These are phyloP conservation scores for Heterobasidion occidentale DNA, from an alignment of 1,284 basidiomycete genomes.

Conservation along the genomic window DNA sequence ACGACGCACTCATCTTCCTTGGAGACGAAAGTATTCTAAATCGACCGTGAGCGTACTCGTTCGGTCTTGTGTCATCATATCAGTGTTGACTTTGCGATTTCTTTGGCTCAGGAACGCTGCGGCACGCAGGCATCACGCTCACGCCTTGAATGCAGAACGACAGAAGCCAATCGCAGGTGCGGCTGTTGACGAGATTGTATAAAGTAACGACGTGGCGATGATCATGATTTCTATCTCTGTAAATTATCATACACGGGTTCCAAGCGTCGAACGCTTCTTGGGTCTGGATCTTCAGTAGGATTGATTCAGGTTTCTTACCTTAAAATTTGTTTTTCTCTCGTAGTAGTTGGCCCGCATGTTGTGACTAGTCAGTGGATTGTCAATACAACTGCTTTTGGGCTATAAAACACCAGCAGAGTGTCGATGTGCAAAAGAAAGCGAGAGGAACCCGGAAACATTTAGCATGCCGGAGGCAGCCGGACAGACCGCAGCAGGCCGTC, in stretches of 20 bases:
- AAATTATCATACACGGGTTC: not conserved
- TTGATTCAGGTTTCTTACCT: too few species aligned
- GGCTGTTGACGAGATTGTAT: not conserved
- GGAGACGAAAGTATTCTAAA: conserved; percentile 49
- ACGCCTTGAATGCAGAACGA: not conserved
- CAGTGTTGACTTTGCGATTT: not conserved
- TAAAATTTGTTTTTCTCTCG: too few species aligned
- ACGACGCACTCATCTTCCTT: conserved; percentile 45
- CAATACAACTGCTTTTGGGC: too few species aligned
- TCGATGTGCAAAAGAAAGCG: too few species aligned
- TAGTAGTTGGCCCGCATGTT: too few species aligned
- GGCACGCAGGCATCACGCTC: conserved; percentile 1
- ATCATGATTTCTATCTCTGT: not conserved
- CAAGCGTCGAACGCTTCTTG: too few species aligned
- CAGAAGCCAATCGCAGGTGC: not conserved
- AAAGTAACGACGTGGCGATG: not conserved
- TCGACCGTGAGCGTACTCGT: conserved; percentile 31
- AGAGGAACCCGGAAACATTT: too few species aligned
- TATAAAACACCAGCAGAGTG: too few species aligned
- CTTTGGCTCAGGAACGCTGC: conserved; percentile 4
- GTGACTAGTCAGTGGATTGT: too few species aligned
- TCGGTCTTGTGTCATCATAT: not conserved
- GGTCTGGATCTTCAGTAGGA: too few species aligned
- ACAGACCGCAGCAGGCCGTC: too few species aligned
- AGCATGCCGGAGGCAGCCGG: too few species aligned